Conservation (phyloP, 345 rosid species). For the Eucalyptus dawsonii region DNA sequence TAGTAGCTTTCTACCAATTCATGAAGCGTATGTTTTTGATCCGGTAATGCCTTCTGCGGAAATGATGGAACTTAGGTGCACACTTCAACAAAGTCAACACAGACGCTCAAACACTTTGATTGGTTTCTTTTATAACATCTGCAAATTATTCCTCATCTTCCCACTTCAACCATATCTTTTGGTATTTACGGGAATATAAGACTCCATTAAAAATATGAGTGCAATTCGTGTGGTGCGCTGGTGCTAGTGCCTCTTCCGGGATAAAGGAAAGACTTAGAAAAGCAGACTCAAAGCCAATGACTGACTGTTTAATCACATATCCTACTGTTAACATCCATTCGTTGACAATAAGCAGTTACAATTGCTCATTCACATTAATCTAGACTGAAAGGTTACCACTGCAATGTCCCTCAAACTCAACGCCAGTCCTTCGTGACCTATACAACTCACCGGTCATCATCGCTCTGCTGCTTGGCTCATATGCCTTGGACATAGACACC, state of each 20-base stretch:
- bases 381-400: background rate
- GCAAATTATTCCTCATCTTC: background rate
- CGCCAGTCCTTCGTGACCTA: too few species aligned
- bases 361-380: too few species aligned
- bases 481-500: background rate
- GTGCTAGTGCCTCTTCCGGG: rapidly evolving
- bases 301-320: background rate
- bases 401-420: background rate
- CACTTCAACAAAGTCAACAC: background rate
- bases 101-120: too few species aligned
- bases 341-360: background rate
- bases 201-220: background rate
- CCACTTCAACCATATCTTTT: background rate
- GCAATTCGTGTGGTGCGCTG: background rate
- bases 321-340: background rate
- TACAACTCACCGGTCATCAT: rapidly evolving
- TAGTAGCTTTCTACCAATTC: background rate
- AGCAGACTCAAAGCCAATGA: background rate
- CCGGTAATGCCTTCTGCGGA: background rate
- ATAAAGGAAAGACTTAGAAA: background rate
- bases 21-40: background rate
- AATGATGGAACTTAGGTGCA: background rate
- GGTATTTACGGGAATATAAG: rapidly evolving
- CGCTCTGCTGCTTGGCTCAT: background rate
- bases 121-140: background rate